A percentile compares a stretch with the other conserved stretches of the same genome.
Conservation (phyloP, 768 basidiomycete species). For the Lyophyllum decastes region DNA sequence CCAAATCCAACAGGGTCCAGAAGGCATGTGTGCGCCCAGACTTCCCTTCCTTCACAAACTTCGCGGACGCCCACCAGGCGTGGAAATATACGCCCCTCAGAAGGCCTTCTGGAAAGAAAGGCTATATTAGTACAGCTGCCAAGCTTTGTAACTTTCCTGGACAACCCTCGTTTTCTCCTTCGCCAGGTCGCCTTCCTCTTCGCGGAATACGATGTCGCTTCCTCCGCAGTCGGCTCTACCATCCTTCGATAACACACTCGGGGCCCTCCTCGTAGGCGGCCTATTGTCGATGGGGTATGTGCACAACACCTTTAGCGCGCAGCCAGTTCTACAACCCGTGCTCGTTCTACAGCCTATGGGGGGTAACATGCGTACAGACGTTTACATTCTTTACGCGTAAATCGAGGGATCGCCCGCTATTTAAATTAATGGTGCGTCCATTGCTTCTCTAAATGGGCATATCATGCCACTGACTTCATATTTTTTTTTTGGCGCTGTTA, state of each 20-base stretch:
- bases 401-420: slow-evolving; percentile 29
- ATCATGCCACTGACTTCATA: not conserved
- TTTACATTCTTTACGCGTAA: slow-evolving; percentile 48
- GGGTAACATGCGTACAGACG: slow-evolving; percentile 55
- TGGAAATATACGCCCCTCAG: not conserved
- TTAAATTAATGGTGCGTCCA: slow-evolving; percentile 39
- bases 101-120: not conserved
- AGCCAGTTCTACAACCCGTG: not conserved
- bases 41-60: not conserved
- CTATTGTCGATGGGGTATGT: slow-evolving; percentile 55
- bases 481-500: slow-evolving; percentile 9
- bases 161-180: too few relatives aligned
- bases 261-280: slow-evolving; percentile 55
- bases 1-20: not conserved
- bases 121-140: slow-evolving; percentile 1
- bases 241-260: slow-evolving; percentile 51
- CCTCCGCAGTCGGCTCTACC: slow-evolving; percentile 17
- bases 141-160: too few relatives aligned
- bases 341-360: slow-evolving; percentile 50
- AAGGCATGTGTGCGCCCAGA: not conserved
- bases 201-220: slow-evolving; percentile 15
- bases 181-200: too few relatives aligned
- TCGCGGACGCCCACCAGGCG: not conserved
- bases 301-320: not conserved
- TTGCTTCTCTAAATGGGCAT: not conserved